These are phyloP conservation scores for Lachancea thermotolerans DNA, from an alignment of 805 yeast species.

Conservation along the genomic window DNA sequence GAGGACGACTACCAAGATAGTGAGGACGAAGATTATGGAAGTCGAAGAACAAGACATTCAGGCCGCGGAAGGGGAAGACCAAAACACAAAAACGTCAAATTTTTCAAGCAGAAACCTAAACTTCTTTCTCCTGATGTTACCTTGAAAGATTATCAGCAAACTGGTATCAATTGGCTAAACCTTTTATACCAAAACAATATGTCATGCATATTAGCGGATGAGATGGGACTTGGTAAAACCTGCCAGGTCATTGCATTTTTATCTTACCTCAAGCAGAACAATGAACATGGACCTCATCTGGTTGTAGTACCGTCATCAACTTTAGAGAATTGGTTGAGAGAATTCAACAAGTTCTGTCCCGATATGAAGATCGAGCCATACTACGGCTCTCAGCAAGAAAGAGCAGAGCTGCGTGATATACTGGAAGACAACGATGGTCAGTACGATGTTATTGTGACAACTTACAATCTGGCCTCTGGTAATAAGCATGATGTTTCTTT, in stretches of 20 bases:
- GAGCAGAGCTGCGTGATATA: conserved; percentile 75
- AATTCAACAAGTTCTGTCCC: conserved; percentile 86
- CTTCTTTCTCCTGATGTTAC: conserved; percentile 55
- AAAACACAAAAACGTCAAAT: conserved; percentile 33
- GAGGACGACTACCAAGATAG: conserved; percentile 28
- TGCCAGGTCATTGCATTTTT: conserved; percentile 92
- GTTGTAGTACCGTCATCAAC: conserved; percentile 96
- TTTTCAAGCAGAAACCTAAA: conserved; percentile 66
- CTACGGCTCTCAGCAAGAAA: conserved; percentile 80
- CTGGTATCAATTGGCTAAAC: conserved; percentile 93
- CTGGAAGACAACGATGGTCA: conserved; percentile 44
- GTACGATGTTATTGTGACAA: conserved; percentile 88
- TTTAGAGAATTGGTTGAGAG: conserved; percentile 95
- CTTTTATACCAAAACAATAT: conserved; percentile 68
- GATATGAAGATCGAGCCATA: conserved; percentile 77
- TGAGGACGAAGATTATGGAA: conserved; percentile 20
- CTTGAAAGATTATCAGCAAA: conserved; percentile 86
- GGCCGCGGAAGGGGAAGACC: conserved; percentile 9
- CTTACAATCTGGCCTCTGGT: conserved; percentile 88
- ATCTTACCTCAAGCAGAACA: conserved; percentile 67
- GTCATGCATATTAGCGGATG: conserved; percentile 95
- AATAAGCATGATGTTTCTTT: conserved; percentile 75
- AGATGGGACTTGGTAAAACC: conserved; percentile 97
- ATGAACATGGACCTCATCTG: conserved; percentile 71
- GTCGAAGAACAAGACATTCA: conserved; percentile 13